These are phyloP conservation scores for Chaetomium sp. DNA, from an alignment of 2,329 filamentous ascomycete species.

Conservation along the genomic window DNA sequence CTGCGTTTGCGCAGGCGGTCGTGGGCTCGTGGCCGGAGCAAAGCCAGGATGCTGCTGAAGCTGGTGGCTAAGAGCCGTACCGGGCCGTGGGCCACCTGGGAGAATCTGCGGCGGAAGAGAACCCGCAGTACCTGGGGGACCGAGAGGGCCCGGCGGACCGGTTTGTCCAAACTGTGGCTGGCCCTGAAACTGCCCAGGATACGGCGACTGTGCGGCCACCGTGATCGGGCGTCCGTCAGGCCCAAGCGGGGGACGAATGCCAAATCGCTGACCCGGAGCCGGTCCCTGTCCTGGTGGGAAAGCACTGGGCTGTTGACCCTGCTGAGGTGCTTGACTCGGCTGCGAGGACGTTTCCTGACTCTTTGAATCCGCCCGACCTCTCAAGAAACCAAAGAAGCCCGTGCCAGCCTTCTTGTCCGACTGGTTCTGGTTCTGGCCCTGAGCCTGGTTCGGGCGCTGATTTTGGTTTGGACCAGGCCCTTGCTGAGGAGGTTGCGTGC, in stretches of 20 bases:
- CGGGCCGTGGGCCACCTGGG: conserved; percentile 3
- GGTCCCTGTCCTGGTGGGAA: conserved; percentile 15
- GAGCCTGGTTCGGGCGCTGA: conserved; percentile 7
- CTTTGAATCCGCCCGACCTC: conserved; percentile 15
- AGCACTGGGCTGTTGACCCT: conserved; percentile 1
- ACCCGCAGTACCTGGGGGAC: neutral
- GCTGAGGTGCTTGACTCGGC: conserved; percentile 1
- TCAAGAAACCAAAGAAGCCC: conserved; percentile 22
- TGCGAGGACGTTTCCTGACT: conserved; percentile 12
- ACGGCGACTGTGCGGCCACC: conserved; percentile 11
- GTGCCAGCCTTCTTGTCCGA: conserved; percentile 14
- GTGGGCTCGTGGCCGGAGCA: conserved; percentile 1
- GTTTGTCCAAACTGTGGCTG: conserved; percentile 9
- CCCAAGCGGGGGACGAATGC: conserved; percentile 16
- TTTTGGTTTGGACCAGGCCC: neutral
- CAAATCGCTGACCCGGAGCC: conserved; percentile 13
- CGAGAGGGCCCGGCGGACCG: neutral
- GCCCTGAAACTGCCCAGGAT: conserved; percentile 15
- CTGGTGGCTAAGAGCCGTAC: neutral
- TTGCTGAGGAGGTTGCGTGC: conserved; percentile 10
- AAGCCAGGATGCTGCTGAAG: conserved; percentile 1
- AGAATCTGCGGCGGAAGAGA: conserved; percentile 3
- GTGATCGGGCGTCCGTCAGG: conserved; percentile 19
- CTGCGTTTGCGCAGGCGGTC: conserved; percentile 5
- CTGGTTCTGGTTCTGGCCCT: conserved; percentile 4